phyloP scores from a whole-genome alignment of 1,139 yeast species.

The Hansenula sp. region DNA sequence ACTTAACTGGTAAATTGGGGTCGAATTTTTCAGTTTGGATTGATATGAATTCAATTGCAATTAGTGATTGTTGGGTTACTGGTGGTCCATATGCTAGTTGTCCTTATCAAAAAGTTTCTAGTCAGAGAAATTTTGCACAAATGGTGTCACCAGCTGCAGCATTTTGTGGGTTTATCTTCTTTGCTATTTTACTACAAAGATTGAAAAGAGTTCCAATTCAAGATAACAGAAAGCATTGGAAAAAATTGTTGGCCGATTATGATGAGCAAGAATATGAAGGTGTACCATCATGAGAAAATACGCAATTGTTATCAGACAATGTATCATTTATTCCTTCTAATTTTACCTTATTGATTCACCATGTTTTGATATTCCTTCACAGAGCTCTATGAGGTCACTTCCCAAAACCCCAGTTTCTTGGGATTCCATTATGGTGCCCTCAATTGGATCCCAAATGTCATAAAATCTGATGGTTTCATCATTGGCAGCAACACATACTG shows the following conservation, averaged over 20 bases:
- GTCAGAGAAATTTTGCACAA: slow-evolving; percentile 52
- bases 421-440: slow-evolving; percentile 30
- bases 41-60: slow-evolving; percentile 75
- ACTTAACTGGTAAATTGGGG: slow-evolving; percentile 14
- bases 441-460: slow-evolving; percentile 53
- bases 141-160: slow-evolving; percentile 65
- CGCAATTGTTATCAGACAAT: too few relatives aligned
- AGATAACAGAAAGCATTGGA: slow-evolving; percentile 54
- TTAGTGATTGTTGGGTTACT: slow-evolving; percentile 74
- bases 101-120: slow-evolving; percentile 62
- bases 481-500: slow-evolving; percentile 69
- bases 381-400: slow-evolving; percentile 53
- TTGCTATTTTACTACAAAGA: slow-evolving; percentile 35
- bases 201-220: slow-evolving; percentile 44
- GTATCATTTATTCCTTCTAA: too few relatives aligned
- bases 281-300: slow-evolving; percentile 54
- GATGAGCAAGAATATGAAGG: slow-evolving; percentile 55
- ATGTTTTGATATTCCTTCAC: slow-evolving; percentile 44
- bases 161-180: slow-evolving; percentile 46
- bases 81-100: slow-evolving; percentile 81
- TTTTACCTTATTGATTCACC: slow-evolving; percentile 25
- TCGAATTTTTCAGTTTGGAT: slow-evolving; percentile 58
- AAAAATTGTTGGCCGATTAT: slow-evolving; percentile 38
- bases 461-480: slow-evolving; percentile 76
- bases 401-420: slow-evolving; percentile 45